Evolutionary conservation across 345 rosid genomes (phyloP).

Genomic region (Gossypium raimondii): DNA sequence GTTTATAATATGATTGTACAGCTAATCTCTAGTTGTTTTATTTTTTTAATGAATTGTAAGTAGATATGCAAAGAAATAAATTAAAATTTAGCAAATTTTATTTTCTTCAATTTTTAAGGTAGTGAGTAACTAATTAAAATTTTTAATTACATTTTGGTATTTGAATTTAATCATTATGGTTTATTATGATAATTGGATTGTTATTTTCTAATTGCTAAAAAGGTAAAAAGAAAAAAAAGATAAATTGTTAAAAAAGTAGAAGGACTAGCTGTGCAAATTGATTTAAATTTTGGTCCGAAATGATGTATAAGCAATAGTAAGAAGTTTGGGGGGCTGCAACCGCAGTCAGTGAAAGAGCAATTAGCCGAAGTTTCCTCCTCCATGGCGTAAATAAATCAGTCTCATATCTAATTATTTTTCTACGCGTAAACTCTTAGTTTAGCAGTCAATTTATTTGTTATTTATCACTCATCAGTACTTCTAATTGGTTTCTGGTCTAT

Average conservation of each 20-base stretch:
- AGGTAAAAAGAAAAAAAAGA: too few relatives aligned
- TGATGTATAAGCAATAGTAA: slow-evolving; percentile 16
- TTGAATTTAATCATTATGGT: too few relatives aligned
- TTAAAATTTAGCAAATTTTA: neutral
- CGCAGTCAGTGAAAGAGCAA: slow-evolving; percentile 62
- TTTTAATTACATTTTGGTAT: too few relatives aligned
- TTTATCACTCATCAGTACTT: too few relatives aligned
- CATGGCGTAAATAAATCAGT: slow-evolving; percentile 48
- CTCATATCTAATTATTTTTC: neutral
- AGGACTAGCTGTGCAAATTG: too few relatives aligned
- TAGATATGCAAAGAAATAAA: neutral
- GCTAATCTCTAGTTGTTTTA: neutral
- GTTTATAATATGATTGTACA: neutral
- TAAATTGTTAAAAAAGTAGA: too few relatives aligned
- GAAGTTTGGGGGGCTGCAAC: slow-evolving; percentile 39
- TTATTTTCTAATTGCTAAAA: too few relatives aligned
- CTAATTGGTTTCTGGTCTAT: too few relatives aligned
- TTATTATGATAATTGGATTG: too few relatives aligned
- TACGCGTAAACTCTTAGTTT: neutral
- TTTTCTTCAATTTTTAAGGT: neutral
- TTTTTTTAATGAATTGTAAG: neutral
- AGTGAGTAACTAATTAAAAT: too few relatives aligned
- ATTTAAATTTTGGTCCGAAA: slow-evolving; percentile 18
- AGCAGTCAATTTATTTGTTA: too few relatives aligned
- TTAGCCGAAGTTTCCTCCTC: slow-evolving; percentile 69